Evolutionary conservation across 2,329 filamentous ascomycete species (phyloP).

Genomic region (Gliomastix tumulicola): DNA sequence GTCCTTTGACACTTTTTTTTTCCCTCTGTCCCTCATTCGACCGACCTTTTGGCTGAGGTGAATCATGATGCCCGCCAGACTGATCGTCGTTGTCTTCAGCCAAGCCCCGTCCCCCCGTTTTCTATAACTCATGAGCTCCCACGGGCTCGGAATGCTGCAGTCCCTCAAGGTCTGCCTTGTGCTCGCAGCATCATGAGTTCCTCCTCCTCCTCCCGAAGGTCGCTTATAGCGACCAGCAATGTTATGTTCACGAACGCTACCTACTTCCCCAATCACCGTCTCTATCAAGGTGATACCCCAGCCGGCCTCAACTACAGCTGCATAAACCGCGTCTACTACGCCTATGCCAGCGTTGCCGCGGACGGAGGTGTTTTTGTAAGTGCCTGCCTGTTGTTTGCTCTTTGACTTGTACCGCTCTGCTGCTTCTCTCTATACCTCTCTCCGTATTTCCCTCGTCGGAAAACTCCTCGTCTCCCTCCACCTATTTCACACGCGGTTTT

Average conservation of each 20-base stretch:
- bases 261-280: slow-evolving; percentile 75
- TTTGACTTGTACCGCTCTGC: neutral
- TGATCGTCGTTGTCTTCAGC: too few relatives aligned
- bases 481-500: neutral
- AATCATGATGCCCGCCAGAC: too few relatives aligned
- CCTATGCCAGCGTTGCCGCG: slow-evolving; percentile 66
- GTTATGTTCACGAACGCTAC: slow-evolving; percentile 66
- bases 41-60: too few relatives aligned
- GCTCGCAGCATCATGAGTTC: slow-evolving; percentile 34
- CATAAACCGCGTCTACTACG: slow-evolving; percentile 77
- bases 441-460: neutral
- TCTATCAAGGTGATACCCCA: slow-evolving; percentile 68
- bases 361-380: slow-evolving; percentile 72
- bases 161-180: neutral
- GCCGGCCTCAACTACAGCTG: slow-evolving; percentile 68
- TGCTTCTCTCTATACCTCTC: neutral
- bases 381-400: slow-evolving; percentile 9
- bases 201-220: slow-evolving; percentile 30
- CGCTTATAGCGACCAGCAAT: slow-evolving; percentile 31
- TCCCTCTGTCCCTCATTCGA: too few relatives aligned
- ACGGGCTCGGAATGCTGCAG: too few relatives aligned
- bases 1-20: too few relatives aligned
- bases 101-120: too few relatives aligned
- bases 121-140: too few relatives aligned
- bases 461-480: neutral